Percentiles rank a stretch among this genome's conserved stretches.
These are phyloP conservation scores for Hygrophorus russula DNA, from an alignment of 768 basidiomycete species.

Conservation along the genomic window DNA sequence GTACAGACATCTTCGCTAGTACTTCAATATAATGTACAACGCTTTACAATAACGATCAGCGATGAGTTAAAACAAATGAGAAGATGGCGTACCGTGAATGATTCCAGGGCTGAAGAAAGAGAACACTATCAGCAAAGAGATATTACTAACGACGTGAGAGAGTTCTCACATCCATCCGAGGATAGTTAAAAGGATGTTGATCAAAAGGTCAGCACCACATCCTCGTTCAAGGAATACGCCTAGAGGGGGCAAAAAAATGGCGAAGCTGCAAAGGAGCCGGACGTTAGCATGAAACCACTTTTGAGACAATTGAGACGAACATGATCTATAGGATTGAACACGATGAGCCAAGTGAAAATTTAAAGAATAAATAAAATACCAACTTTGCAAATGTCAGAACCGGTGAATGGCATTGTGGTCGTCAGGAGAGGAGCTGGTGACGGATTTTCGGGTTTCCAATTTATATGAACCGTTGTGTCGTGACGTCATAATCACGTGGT, in stretches of 20 bases:
- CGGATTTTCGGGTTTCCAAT: background rate
- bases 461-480: conserved; percentile 3
- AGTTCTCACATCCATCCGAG: conserved; percentile 3
- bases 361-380: conserved; percentile 9
- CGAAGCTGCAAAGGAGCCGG: conserved; percentile 36
- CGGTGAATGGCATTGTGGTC: conserved; percentile 53
- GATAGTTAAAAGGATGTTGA: conserved; percentile 12
- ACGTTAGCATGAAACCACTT: conserved; percentile 7
- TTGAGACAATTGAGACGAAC: conserved; percentile 1
- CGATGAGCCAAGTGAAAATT: background rate
- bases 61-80: background rate
- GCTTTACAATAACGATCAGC: conserved; percentile 29
- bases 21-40: conserved; percentile 74
- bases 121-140: conserved; percentile 48
- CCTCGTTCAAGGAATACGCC: conserved; percentile 87
- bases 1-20: conserved; percentile 26
- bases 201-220: conserved; percentile 63
- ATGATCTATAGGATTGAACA: conserved; percentile 28
- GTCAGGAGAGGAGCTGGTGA: background rate
- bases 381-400: conserved; percentile 74
- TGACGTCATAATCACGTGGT: conserved; percentile 3
- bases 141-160: conserved; percentile 55
- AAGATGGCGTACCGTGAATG: conserved; percentile 42
- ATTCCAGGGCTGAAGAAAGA: conserved; percentile 51
- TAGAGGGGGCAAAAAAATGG: conserved; percentile 70